Evolutionary conservation across 2,329 filamentous ascomycete species (phyloP).

Genomic region (Orbilia quercus): DNA sequence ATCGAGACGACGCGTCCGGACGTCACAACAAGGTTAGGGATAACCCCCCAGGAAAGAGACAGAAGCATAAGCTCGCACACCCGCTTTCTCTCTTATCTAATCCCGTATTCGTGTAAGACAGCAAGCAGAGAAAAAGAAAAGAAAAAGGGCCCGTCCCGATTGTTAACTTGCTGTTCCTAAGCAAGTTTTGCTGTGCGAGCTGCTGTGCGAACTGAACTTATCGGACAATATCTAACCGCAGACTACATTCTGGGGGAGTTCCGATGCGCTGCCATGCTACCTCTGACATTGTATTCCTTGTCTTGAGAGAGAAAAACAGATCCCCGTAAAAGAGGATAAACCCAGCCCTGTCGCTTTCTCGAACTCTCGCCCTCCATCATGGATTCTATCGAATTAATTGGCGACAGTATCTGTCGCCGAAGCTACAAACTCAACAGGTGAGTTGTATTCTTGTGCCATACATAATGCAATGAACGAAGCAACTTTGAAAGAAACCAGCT

Average conservation of each 20-base stretch:
- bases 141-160: slow-evolving; percentile 1
- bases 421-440: not conserved
- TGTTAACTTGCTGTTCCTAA: slow-evolving; percentile 8
- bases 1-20: not conserved
- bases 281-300: not conserved
- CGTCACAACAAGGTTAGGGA: slow-evolving; percentile 19
- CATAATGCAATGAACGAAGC: not conserved
- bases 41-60: not conserved
- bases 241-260: slow-evolving; percentile 45
- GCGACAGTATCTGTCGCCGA: not conserved
- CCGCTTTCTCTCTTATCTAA: not conserved
- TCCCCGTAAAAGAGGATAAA: slow-evolving; percentile 14
- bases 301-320: not conserved
- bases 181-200: no score
- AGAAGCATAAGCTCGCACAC: not conserved
- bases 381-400: not conserved
- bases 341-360: slow-evolving; percentile 26
- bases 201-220: no score
- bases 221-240: slow-evolving; percentile 37
- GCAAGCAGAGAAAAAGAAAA: no score
- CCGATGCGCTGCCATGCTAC: slow-evolving; percentile 38
- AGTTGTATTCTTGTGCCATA: not conserved
- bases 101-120: slow-evolving; percentile 7
- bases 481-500: not conserved
- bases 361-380: slow-evolving; percentile 42